Evolutionary conservation across 2,329 filamentous ascomycete genomes (phyloP).

Genomic region (Bipolaris sorokiniana): DNA sequence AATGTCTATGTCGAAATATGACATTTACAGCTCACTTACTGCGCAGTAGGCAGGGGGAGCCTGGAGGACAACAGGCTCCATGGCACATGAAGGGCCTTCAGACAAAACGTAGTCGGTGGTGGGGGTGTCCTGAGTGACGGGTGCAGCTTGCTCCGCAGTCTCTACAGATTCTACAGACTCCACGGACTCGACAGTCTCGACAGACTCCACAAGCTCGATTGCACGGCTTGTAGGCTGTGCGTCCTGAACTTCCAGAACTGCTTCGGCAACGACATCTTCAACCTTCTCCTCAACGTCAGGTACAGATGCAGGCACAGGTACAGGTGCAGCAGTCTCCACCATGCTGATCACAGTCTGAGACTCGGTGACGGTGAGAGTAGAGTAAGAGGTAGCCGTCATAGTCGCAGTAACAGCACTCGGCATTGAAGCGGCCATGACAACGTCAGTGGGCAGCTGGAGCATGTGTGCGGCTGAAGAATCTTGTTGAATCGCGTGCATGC

Average conservation of each 20-base stretch:
- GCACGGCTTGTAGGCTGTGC: constrained; percentile 1
- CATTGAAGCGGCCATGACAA: constrained; percentile 9
- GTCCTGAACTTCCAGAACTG: neutral
- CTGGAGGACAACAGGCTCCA: constrained; percentile 4
- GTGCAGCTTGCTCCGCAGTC: neutral
- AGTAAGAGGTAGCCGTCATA: constrained; percentile 32
- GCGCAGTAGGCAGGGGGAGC: constrained; percentile 4
- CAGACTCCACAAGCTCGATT: constrained; percentile 1
- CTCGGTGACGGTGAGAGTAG: constrained; percentile 39
- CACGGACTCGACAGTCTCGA: neutral
- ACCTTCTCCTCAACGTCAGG: neutral
- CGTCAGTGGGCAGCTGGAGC: constrained; percentile 12
- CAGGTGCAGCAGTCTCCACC: constrained; percentile 8
- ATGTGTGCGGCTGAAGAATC: constrained; percentile 13
- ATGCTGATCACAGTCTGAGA: constrained; percentile 10
- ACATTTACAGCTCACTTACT: neutral
- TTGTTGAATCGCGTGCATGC: constrained; percentile 22
- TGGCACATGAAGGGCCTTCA: constrained; percentile 1
- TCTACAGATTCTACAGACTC: neutral
- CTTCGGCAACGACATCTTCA: neutral
- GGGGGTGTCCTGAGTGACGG: neutral
- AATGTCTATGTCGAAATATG: neutral
- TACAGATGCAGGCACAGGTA: neutral
- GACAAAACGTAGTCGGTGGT: neutral
- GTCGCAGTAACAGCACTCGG: constrained; percentile 30